A percentile compares a stretch with the other conserved stretches of the same genome.
These are phyloP conservation scores for Rhodocollybia butyracea DNA, from an alignment of 768 basidiomycete genomes.

Conservation along the genomic window DNA sequence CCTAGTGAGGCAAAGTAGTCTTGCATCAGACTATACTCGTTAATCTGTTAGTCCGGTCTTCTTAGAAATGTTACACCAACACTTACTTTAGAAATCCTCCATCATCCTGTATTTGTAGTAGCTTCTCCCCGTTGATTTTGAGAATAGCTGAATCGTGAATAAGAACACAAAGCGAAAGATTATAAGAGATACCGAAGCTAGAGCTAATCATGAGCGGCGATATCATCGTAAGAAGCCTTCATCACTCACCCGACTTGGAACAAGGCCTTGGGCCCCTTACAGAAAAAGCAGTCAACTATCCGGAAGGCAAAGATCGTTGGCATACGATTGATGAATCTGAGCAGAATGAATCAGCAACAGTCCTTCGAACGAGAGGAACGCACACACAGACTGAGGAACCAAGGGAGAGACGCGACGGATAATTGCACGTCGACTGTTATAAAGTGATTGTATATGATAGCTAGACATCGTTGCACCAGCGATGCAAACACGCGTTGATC, in stretches of 20 bases:
- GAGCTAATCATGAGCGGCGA: conserved; percentile 11
- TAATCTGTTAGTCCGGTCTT: no score
- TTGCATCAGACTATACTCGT: conserved; percentile 95
- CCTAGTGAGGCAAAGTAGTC: conserved; percentile 93
- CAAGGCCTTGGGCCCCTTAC: conserved; percentile 97
- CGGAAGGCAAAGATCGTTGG: conserved; percentile 98
- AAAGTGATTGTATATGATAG: conserved; percentile 94
- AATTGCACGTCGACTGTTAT: conserved; percentile 89
- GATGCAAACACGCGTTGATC: conserved; percentile 98
- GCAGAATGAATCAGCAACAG: conserved; percentile 1
- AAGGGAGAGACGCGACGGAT: conserved; percentile 93
- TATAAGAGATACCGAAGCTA: conserved; percentile 45
- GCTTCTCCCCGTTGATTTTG: conserved; percentile 93
- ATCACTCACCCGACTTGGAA: conserved; percentile 92
- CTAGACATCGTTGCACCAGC: conserved; percentile 83
- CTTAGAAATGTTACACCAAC: not conserved
- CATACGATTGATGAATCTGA: conserved; percentile 88
- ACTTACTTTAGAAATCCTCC: conserved; percentile 91
- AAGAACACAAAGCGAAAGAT: conserved; percentile 14
- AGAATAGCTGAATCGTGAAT: conserved; percentile 67
- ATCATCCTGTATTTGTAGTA: conserved; percentile 93
- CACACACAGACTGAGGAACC: conserved; percentile 94
- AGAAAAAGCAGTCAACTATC: conserved; percentile 96
- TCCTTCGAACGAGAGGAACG: conserved; percentile 8
- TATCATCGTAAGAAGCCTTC: not conserved